Conservation (phyloP, 768 basidiomycete genomes). For the Leccinum imitatum region DNA sequence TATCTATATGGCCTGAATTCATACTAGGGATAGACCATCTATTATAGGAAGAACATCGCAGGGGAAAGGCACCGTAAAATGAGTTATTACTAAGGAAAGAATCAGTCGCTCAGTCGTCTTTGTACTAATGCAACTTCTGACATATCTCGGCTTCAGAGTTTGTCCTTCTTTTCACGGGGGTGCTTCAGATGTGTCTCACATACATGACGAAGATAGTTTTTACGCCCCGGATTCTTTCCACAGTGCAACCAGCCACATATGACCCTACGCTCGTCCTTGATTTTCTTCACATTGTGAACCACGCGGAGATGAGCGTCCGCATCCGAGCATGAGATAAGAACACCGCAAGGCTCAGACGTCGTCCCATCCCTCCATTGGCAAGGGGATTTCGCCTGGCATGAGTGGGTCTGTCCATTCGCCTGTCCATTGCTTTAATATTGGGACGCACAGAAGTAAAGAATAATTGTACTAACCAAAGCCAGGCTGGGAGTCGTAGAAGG, state of each 20-base stretch:
- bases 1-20: not conserved
- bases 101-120: not conserved
- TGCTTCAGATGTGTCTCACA: not conserved
- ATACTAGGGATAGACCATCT: not conserved
- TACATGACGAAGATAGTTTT: slow-evolving; percentile 10
- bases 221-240: fast-evolving
- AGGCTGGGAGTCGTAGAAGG: too few species aligned
- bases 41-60: not conserved
- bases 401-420: not conserved
- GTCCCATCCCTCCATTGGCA: not conserved
- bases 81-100: not conserved
- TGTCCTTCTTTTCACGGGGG: not conserved
- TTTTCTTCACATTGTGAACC: not conserved
- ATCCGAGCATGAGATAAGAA: not conserved
- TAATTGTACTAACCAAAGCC: too few species aligned
- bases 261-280: not conserved
- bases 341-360: not conserved
- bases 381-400: not conserved
- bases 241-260: not conserved
- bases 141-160: not conserved
- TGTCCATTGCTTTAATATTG: not conserved
- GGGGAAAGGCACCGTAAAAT: not conserved
- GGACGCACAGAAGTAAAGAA: not conserved
- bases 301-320: not conserved
- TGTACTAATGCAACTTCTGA: not conserved